Evolutionary conservation across 2,329 filamentous ascomycete genomes (phyloP), one percentile per base, ranked within the genome.

Genomic region (Aureobasidium sp.): DNA sequence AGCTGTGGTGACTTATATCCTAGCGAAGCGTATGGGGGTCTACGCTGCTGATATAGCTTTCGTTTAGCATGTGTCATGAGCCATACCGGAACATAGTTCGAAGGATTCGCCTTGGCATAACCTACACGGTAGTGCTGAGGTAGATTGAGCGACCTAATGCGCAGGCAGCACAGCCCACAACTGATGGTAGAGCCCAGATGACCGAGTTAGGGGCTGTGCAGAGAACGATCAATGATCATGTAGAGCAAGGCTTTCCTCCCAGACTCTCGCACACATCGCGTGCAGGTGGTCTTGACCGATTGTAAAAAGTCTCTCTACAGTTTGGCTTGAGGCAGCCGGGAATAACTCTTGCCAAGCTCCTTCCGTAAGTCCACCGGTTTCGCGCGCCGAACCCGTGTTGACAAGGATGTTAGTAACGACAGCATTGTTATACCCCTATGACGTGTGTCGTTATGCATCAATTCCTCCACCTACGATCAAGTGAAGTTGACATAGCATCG

Each of bases 31-130:
- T 7, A 17, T 39, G 32, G 42, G 20, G 15, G 29, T 3, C 0
- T 10, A 23, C 15, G 20, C 9, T 47, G 13, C 29, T 58, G 48
- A 48, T 47, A 48, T 47, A 56, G 10, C n/a, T 46, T 2, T 17
- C 4, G 29, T n/a, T 44, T 26, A 15, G 27, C 7, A 17, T 15
- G 41, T 26, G 32, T 20, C 39, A 44, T 26, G 29, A 44, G 29
- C 41, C 39, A 42, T 32, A 20, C 51, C 9, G 20, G 29, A 34
- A 29, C 27, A 20, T 46, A 29, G 53, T 57, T 57, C 53, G 53
- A 58, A 58, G 55, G 42, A 58, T 58, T 39, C 42, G 41, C 13
- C 55, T 58, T 58, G 55, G 55, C 55, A 17, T 8, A n/a, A 36
- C 53, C 42, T 29, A 29, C 37, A 37, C 20, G 42, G 36, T 26